phyloP scores from a whole-genome alignment of 1,139 yeast genomes.

The Diutina mesorugosa region DNA sequence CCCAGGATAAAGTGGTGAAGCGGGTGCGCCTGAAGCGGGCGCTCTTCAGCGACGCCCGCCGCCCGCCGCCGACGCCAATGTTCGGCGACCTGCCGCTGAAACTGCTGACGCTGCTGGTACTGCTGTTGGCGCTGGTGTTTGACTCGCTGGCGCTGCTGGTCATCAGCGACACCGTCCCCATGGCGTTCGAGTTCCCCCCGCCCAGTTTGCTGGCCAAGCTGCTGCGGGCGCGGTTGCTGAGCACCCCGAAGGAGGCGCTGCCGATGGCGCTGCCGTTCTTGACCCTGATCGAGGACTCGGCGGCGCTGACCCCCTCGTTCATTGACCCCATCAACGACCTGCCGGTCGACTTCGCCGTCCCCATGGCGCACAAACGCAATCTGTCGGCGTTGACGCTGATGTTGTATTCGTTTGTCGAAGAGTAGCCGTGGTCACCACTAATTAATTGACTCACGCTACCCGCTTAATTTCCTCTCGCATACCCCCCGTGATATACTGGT shows the following conservation, averaged over 20 bases:
- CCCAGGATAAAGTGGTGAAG: conserved; percentile 1
- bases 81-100: background rate
- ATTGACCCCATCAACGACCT: conserved; percentile 1
- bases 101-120: background rate
- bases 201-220: background rate
- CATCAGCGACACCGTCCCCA: background rate
- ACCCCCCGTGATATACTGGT: background rate
- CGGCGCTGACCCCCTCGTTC: background rate
- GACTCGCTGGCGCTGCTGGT: conserved; percentile 1
- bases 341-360: conserved; percentile 2
- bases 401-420: conserved; percentile 1
- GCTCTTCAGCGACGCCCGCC: background rate
- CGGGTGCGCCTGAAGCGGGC: background rate
- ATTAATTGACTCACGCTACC: background rate
- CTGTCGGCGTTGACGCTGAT: background rate
- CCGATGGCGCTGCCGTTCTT: conserved; percentile 1
- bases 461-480: background rate
- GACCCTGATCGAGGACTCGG: background rate
- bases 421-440: background rate
- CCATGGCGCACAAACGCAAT: background rate
- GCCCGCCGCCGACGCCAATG: conserved; percentile 1
- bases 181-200: background rate
- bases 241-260: background rate
- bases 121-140: background rate
- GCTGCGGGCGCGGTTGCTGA: conserved; percentile 1